Conservation (phyloP, 2,329 filamentous ascomycete genomes). For the Ploettnerulaceae sp. region DNA sequence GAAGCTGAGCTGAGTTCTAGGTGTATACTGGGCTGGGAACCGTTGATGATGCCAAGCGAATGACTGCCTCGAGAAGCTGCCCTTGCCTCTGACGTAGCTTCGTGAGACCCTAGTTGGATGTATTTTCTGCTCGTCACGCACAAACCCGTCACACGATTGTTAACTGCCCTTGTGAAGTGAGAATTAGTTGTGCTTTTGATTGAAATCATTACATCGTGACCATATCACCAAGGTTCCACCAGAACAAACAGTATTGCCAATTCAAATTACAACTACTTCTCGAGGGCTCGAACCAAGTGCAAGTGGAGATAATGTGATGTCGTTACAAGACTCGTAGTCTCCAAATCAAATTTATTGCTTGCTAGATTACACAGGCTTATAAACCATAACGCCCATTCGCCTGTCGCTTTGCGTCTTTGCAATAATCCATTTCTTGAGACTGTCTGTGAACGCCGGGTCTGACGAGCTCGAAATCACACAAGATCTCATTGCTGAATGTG, state of each 20-base stretch:
- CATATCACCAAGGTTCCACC: too few relatives aligned
- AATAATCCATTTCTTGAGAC: background rate
- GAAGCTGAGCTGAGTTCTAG: too few relatives aligned
- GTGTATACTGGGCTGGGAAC: background rate
- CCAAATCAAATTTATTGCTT: slow-evolving; percentile 26
- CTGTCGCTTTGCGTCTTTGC: slow-evolving; percentile 11
- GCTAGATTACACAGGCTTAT: slow-evolving; percentile 28
- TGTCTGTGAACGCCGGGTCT: slow-evolving; percentile 22
- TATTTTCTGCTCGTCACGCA: background rate
- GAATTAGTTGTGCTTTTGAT: too few relatives aligned
- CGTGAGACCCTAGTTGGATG: background rate
- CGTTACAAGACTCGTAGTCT: slow-evolving; percentile 26
- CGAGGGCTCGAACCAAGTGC: too few relatives aligned
- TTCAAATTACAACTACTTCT: too few relatives aligned
- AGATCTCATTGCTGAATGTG: background rate
- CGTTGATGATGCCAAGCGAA: background rate
- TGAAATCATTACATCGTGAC: too few relatives aligned
- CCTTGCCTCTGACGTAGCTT: slow-evolving; percentile 4
- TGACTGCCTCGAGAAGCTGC: too few relatives aligned
- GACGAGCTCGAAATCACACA: background rate
- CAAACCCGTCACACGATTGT: too few relatives aligned
- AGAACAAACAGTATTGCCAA: too few relatives aligned
- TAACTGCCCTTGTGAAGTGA: too few relatives aligned
- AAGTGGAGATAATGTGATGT: too few relatives aligned
- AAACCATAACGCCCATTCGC: slow-evolving; percentile 21